Conservation (phyloP, 208 protist genomes). For the Tritrichomonas foetus region DNA sequence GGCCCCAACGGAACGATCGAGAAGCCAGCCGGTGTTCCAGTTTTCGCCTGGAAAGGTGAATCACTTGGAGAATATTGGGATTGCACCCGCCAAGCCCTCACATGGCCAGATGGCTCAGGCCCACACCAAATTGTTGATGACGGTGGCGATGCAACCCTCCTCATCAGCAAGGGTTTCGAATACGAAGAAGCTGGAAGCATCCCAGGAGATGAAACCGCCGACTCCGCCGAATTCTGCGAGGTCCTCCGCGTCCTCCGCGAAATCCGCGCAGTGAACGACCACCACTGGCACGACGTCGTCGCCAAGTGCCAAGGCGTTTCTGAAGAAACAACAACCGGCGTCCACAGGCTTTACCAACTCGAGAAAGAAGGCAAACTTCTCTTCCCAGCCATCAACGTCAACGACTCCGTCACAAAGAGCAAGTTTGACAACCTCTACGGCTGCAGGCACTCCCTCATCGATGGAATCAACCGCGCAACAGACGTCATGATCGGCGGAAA, state of each 20-base stretch:
- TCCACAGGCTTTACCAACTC: slow-evolving; percentile 95
- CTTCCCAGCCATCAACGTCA: slow-evolving; percentile 98
- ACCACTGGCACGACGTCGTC: slow-evolving; percentile 69
- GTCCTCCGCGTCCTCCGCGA: slow-evolving; percentile 59
- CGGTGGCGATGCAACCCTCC: slow-evolving; percentile 95
- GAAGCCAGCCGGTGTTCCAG: slow-evolving; percentile 64
- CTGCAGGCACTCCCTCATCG: slow-evolving; percentile 90
- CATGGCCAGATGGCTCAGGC: slow-evolving; percentile 66
- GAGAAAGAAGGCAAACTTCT: slow-evolving; percentile 78
- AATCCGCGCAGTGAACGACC: slow-evolving; percentile 60
- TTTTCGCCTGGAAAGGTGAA: slow-evolving; percentile 99
- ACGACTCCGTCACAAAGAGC: slow-evolving; percentile 98
- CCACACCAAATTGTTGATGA: slow-evolving; percentile 98
- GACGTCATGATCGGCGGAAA: slow-evolving; percentile 99
- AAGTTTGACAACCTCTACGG: slow-evolving; percentile 99
- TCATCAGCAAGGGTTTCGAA: slow-evolving; percentile 76
- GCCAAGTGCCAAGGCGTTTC: slow-evolving; percentile 85
- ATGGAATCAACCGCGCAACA: slow-evolving; percentile 98
- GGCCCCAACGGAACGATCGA: slow-evolving; percentile 59
- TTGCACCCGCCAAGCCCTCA: slow-evolving; percentile 86
- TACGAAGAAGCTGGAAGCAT: slow-evolving; percentile 61
- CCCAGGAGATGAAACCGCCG: slow-evolving; percentile 63
- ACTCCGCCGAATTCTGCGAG: slow-evolving; percentile 64
- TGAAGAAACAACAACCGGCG: slow-evolving; percentile 99
- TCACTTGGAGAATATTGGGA: slow-evolving; percentile 97